These are phyloP conservation scores for Claviceps arundinis DNA, from an alignment of 2,329 filamentous ascomycete genomes.

Conservation along the genomic window DNA sequence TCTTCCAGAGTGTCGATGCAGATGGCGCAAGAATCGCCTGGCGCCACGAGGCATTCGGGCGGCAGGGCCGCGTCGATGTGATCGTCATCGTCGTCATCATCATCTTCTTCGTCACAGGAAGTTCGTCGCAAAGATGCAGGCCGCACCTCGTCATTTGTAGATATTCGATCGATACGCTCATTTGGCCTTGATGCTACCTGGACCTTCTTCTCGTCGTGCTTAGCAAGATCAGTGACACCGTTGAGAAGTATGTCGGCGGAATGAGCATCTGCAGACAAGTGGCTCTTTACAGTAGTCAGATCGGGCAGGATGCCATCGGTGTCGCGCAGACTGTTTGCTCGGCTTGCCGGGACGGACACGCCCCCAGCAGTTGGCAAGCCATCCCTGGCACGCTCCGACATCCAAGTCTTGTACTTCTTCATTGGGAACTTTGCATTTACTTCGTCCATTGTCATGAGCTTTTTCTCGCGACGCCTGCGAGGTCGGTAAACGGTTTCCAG, in stretches of 20 bases:
- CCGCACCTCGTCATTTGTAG: constrained; percentile 13
- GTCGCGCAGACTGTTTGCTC: constrained; percentile 60
- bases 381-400: constrained; percentile 66
- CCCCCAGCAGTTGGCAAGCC: constrained; percentile 76
- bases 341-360: constrained; percentile 60
- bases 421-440: constrained; percentile 95
- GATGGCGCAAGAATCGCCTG: constrained; percentile 90
- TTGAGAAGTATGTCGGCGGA: constrained; percentile 10
- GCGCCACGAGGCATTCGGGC: constrained; percentile 65
- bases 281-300: constrained; percentile 28
- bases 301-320: constrained; percentile 42
- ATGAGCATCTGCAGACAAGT: constrained; percentile 21
- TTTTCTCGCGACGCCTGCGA: constrained; percentile 88
- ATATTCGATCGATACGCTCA: constrained; percentile 11
- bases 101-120: constrained; percentile 43
- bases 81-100: constrained; percentile 40
- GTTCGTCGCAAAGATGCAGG: constrained; percentile 24
- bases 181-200: constrained; percentile 9
- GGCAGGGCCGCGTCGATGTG: constrained; percentile 74
- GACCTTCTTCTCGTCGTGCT: constrained; percentile 7
- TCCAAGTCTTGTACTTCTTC: constrained; percentile 94
- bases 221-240: constrained; percentile 8
- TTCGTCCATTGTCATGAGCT: constrained; percentile 97
- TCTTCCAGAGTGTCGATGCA: constrained; percentile 91
- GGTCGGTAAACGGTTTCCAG: constrained; percentile 73